Evolutionary conservation across 139 green algal genomes (phyloP).

Genomic region (Chlorella sp.): DNA sequence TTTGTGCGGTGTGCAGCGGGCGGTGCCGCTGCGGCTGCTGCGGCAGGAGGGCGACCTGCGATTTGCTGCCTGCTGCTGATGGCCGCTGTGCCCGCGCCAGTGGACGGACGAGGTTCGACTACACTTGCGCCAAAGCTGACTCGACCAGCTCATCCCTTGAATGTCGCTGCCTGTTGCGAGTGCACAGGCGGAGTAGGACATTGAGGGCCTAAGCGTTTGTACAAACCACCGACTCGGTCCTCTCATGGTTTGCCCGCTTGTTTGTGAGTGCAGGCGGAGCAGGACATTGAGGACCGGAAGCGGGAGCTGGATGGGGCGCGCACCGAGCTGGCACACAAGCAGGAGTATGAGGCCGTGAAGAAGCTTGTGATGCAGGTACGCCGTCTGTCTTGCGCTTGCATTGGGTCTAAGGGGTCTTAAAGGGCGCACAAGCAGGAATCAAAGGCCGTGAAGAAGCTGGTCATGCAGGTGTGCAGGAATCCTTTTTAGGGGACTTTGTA

Average conservation of each 20-base stretch:
- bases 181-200: constrained; percentile 7
- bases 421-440: not conserved
- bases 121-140: too few relatives aligned
- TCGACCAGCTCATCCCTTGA: too few relatives aligned
- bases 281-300: constrained; percentile 38
- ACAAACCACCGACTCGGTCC: too few relatives aligned
- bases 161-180: not conserved
- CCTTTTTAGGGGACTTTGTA: too few relatives aligned
- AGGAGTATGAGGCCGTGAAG: constrained; percentile 42
- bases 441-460: not conserved
- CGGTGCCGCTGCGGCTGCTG: too few relatives aligned
- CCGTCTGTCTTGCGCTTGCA: not conserved
- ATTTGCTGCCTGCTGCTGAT: too few relatives aligned
- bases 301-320: constrained; percentile 36
- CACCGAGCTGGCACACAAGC: constrained; percentile 31
- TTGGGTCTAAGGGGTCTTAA: too few relatives aligned
- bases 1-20: too few relatives aligned
- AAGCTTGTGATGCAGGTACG: constrained; percentile 28
- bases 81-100: too few relatives aligned
- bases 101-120: too few relatives aligned
- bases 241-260: not conserved
- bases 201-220: constrained; percentile 27
- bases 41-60: too few relatives aligned
- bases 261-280: not conserved
- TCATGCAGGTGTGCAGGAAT: not conserved